Evolutionary conservation across 1,139 yeast species (phyloP).

Genomic region (Nadsonia commutata): DNA sequence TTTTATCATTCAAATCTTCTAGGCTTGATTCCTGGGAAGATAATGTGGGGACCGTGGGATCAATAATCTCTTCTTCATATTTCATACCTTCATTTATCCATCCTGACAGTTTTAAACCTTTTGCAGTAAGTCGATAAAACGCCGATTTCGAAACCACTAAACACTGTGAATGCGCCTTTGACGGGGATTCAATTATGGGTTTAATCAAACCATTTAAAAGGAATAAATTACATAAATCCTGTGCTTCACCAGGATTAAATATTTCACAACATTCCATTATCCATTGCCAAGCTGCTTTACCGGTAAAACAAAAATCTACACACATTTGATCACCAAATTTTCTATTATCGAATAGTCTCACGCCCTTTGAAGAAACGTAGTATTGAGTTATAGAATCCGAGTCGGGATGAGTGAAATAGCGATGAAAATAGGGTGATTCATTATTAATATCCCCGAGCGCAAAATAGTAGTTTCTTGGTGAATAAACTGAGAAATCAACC

Average conservation of each 20-base stretch:
- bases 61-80: slow-evolving; percentile 1
- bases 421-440: slow-evolving; percentile 59
- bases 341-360: slow-evolving; percentile 39
- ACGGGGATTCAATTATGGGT: slow-evolving; percentile 8
- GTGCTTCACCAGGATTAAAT: slow-evolving; percentile 43
- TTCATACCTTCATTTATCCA: slow-evolving; percentile 20
- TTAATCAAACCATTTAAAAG: slow-evolving; percentile 35
- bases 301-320: slow-evolving; percentile 41
- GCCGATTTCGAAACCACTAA: slow-evolving; percentile 22
- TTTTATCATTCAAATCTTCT: not conserved
- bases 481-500: slow-evolving; percentile 6
- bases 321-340: slow-evolving; percentile 16
- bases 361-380: slow-evolving; percentile 53
- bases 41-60: no score
- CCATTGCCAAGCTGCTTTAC: slow-evolving; percentile 79
- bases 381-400: slow-evolving; percentile 73
- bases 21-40: not conserved
- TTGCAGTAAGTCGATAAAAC: slow-evolving; percentile 25
- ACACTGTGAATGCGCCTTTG: slow-evolving; percentile 6
- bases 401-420: slow-evolving; percentile 77
- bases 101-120: slow-evolving; percentile 26
- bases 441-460: slow-evolving; percentile 1
- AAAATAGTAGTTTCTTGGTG: slow-evolving; percentile 6
- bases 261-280: slow-evolving; percentile 77
- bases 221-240: slow-evolving; percentile 43